Conservation (phyloP, 225 moss, liverwort and hornwort species). For the Antitrichia curtipendula region DNA sequence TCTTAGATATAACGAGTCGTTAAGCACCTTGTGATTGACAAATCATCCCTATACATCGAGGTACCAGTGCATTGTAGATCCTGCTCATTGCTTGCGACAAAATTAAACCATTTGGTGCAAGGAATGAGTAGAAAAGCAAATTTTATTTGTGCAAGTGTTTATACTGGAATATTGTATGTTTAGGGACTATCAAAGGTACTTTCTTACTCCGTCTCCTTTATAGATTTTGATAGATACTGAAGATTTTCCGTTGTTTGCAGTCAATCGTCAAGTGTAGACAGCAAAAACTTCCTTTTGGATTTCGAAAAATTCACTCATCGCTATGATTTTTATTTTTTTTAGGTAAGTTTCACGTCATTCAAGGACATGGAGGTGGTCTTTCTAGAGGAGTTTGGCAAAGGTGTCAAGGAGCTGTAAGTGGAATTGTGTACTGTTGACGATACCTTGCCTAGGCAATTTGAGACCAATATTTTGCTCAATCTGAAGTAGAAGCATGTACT, state of each 20-base stretch:
- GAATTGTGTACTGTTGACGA: neutral
- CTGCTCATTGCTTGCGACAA: neutral
- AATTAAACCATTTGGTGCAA: neutral
- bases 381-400: slow-evolving; percentile 63
- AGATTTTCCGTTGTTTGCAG: neutral
- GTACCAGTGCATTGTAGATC: neutral
- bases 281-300: neutral
- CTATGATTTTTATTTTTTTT: neutral
- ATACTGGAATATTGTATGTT: neutral
- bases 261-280: neutral
- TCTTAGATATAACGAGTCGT: neutral
- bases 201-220: neutral
- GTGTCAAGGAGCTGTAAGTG: slow-evolving; percentile 62
- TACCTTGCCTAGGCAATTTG: neutral
- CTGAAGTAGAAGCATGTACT: neutral
- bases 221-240: neutral
- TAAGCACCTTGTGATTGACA: neutral
- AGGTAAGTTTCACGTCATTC: slow-evolving; percentile 73
- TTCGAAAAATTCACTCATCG: neutral
- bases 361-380: slow-evolving; percentile 68
- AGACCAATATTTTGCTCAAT: neutral
- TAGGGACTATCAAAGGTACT: neutral
- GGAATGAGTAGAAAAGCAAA: neutral
- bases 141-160: neutral
- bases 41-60: neutral